Evolutionary conservation across 1,284 basidiomycete species (phyloP).

Genomic region (Cryptococcus depauperatus): DNA sequence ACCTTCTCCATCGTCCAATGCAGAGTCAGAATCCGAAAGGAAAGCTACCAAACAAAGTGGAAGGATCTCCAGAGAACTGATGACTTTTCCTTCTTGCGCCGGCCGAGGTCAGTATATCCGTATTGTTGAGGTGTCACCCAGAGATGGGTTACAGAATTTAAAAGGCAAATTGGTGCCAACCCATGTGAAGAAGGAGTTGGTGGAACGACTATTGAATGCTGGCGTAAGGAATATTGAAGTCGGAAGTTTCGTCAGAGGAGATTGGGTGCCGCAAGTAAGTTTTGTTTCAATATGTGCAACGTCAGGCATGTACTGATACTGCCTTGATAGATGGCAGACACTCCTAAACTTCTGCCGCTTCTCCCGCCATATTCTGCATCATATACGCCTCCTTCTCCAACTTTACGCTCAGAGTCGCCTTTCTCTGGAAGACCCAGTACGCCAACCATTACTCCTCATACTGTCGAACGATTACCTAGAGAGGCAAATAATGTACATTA

Average conservation of each 20-base stretch:
- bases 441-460: neutral
- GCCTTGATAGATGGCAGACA: conserved; percentile 68
- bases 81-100: neutral
- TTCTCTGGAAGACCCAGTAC: conserved; percentile 47
- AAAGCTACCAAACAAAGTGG: neutral
- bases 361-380: conserved; percentile 14
- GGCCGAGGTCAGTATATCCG: conserved; percentile 24
- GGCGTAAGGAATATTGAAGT: conserved; percentile 73
- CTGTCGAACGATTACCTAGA: conserved; percentile 24
- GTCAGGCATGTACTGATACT: neutral
- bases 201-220: conserved; percentile 62
- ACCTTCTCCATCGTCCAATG: neutral
- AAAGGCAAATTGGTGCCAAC: conserved; percentile 60
- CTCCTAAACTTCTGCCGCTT: conserved; percentile 50
- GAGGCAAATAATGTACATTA: conserved; percentile 55
- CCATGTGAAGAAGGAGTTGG: conserved; percentile 69
- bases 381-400: conserved; percentile 10
- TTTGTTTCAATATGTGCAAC: neutral
- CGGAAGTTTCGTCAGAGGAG: conserved; percentile 85
- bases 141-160: conserved; percentile 92
- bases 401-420: conserved; percentile 7
- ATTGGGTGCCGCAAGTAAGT: conserved; percentile 84
- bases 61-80: conserved; percentile 11
- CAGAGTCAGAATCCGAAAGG: neutral
- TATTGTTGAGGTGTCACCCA: conserved; percentile 85